Conservation (phyloP, 2,329 filamentous ascomycete species). For the Sclerotiophoma versabilis region DNA sequence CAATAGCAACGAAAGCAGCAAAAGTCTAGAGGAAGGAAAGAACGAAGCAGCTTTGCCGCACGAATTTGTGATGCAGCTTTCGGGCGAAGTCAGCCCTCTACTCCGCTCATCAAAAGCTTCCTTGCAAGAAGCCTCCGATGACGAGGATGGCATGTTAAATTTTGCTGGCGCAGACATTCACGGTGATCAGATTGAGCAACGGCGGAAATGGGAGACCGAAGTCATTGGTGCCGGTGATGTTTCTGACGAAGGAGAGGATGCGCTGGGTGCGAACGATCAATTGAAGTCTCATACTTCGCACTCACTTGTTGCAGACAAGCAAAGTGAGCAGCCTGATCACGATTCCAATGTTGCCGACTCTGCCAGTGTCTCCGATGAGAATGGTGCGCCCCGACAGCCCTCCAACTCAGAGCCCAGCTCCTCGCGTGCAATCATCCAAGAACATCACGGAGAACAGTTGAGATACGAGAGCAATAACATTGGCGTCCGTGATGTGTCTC, state of each 20-base stretch:
- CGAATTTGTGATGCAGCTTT: conserved; percentile 2
- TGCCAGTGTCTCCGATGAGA: not conserved
- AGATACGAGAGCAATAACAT: conserved; percentile 29
- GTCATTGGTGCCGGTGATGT: conserved; percentile 34
- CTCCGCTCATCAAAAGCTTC: conserved; percentile 22
- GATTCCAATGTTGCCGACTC: not conserved
- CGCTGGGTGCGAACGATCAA: not conserved
- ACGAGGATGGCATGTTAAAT: conserved; percentile 1
- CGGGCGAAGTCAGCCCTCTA: conserved; percentile 32
- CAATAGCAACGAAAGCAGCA: not conserved
- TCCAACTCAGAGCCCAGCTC: not conserved
- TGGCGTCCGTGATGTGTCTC: conserved; percentile 34
- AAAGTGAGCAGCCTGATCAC: not conserved
- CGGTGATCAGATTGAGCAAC: not conserved
- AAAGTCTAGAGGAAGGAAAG: not conserved
- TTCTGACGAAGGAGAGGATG: conserved; percentile 13
- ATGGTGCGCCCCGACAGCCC: not conserved
- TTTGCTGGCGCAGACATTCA: not conserved
- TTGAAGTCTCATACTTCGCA: not conserved
- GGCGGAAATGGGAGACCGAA: conserved; percentile 27
- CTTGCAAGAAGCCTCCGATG: conserved; percentile 9
- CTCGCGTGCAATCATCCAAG: not conserved
- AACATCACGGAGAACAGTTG: not conserved
- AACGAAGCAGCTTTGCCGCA: conserved; percentile 17
- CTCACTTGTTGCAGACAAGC: not conserved